Evolutionary conservation across 495 filamentous ascomycete species (phyloP).

Genomic region (Clavariopsis aquatica): DNA sequence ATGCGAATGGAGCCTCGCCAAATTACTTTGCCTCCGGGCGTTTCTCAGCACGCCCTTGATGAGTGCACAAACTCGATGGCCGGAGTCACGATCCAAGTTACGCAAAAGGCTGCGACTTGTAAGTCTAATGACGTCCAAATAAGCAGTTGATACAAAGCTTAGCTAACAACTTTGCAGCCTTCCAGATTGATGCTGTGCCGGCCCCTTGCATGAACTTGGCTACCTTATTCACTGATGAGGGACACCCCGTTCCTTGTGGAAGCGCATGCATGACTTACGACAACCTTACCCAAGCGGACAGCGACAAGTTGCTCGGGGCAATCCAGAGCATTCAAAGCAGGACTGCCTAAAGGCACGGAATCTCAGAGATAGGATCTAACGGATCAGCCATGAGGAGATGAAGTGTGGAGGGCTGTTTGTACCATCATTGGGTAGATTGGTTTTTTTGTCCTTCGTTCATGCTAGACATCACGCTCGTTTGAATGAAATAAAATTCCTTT

Average conservation of each 20-base stretch:
- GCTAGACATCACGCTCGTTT: background rate
- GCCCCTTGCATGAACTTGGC: constrained; percentile 13
- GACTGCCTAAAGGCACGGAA: background rate
- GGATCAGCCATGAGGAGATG: background rate
- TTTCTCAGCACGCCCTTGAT: constrained; percentile 6
- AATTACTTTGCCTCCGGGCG: constrained; percentile 5
- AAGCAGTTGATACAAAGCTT: background rate
- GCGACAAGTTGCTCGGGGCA: background rate
- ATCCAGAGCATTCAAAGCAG: background rate
- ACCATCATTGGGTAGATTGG: background rate
- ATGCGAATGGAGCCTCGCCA: background rate
- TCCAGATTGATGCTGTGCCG: constrained; percentile 1
- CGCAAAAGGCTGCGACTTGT: constrained; percentile 1
- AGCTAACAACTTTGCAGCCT: constrained; percentile 4
- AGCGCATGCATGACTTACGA: background rate
- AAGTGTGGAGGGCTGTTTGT: background rate
- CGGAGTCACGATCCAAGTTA: background rate
- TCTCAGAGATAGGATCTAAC: background rate
- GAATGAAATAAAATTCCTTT: too few species aligned
- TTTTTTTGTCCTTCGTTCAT: background rate
- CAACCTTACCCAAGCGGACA: constrained; percentile 10
- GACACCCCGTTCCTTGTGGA: constrained; percentile 9
- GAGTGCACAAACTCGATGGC: constrained; percentile 4
- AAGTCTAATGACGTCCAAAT: background rate
- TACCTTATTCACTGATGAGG: constrained; percentile 1